These are phyloP conservation scores for Pseudocercospora ulei DNA, from an alignment of 2,329 filamentous ascomycete genomes.

Conservation along the genomic window DNA sequence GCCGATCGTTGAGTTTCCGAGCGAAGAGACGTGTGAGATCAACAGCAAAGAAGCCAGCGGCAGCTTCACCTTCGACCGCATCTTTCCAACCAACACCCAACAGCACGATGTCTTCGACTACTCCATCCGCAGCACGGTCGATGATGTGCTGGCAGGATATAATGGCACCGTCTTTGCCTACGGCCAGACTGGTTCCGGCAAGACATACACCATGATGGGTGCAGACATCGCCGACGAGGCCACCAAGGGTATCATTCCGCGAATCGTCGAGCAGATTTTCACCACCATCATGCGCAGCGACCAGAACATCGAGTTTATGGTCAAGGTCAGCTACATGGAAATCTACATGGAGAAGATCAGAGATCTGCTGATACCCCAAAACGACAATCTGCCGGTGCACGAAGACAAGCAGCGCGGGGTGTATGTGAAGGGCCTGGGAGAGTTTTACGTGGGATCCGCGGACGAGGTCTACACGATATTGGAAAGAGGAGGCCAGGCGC, in stretches of 20 bases:
- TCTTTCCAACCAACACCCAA: constrained; percentile 86
- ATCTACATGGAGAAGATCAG: constrained; percentile 99
- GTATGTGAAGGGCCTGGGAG: constrained; percentile 88
- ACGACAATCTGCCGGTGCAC: constrained; percentile 95
- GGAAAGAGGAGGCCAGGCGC: constrained; percentile 77
- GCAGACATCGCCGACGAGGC: constrained; percentile 84
- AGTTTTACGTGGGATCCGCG: constrained; percentile 91
- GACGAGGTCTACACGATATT: constrained; percentile 96
- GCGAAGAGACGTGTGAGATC: constrained; percentile 77
- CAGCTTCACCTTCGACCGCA: constrained; percentile 93
- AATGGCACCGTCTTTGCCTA: constrained; percentile 99
- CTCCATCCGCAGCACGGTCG: constrained; percentile 89
- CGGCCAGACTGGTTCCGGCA: constrained; percentile 94
- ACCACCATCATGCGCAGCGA: constrained; percentile 86
- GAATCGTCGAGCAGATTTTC: constrained; percentile 96
- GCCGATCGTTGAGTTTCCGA: constrained; percentile 80
- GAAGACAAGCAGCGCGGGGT: constrained; percentile 94
- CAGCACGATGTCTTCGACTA: constrained; percentile 96
- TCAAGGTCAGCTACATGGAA: constrained; percentile 97
- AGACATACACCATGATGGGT: constrained; percentile 99
- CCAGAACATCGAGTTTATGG: constrained; percentile 94
- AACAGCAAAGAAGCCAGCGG: constrained; percentile 70
- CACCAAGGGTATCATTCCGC: constrained; percentile 86
- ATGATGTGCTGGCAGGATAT: constrained; percentile 97
- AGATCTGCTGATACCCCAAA: constrained; percentile 81